These are phyloP conservation scores for Debaryomyces nepalensis DNA, from an alignment of 1,139 yeast species.

Conservation along the genomic window DNA sequence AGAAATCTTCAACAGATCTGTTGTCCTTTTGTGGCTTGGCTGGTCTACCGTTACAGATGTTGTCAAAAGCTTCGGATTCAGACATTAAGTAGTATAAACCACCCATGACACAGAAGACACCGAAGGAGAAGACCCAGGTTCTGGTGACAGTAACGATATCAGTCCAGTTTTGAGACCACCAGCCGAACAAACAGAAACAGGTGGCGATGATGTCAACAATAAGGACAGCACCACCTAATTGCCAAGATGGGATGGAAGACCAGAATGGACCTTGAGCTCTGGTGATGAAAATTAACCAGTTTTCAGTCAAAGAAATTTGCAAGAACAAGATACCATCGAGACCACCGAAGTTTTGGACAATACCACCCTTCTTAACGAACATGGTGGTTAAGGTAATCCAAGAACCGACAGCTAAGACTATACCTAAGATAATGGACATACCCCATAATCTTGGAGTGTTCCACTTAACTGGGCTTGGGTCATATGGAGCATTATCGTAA, in stretches of 20 bases:
- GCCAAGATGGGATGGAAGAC: constrained; percentile 93
- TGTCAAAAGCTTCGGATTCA: constrained; percentile 84
- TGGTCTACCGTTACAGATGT: constrained; percentile 91
- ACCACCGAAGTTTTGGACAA: constrained; percentile 92
- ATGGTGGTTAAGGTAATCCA: constrained; percentile 92
- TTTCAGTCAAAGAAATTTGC: constrained; percentile 91
- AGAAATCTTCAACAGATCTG: constrained; percentile 92
- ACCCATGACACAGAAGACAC: constrained; percentile 95
- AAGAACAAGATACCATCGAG: constrained; percentile 90
- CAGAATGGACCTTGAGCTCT: constrained; percentile 97
- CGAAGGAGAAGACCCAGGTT: constrained; percentile 93
- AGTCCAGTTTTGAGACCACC: constrained; percentile 99
- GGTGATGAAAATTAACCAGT: constrained; percentile 94
- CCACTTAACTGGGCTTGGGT: constrained; percentile 98
- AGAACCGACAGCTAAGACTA: constrained; percentile 83
- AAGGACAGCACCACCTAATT: constrained; percentile 90
- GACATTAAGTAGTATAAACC: constrained; percentile 96
- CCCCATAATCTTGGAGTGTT: constrained; percentile 97
- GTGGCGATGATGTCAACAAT: constrained; percentile 88
- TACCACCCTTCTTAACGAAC: constrained; percentile 82
- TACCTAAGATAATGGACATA: constrained; percentile 86
- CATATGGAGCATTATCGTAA: constrained; percentile 97
- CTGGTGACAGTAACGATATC: constrained; percentile 93
- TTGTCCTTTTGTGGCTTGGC: constrained; percentile 65
- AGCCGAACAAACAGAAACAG: constrained; percentile 90